Base-by-base conservation (phyloP, 768 basidiomycete genomes). In the Amanita jacksonii region DNA sequence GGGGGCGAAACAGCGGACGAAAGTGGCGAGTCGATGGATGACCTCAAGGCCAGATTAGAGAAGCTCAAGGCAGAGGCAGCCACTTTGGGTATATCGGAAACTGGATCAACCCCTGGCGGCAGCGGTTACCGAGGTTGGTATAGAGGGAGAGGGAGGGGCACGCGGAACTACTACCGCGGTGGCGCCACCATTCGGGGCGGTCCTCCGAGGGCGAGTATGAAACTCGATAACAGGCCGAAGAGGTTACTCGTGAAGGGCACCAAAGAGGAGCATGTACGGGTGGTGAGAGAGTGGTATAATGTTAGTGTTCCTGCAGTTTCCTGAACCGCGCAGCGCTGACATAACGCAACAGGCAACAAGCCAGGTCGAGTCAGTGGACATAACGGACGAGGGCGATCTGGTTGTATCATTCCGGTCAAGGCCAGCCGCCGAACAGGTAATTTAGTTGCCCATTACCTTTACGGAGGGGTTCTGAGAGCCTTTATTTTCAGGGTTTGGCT, bases 191-290 rank as follows among this genome's bases (percentile, higher is more conserved):
- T 73, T 50, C 76, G 86, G 35, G 85, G 86, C 45, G 52, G 52
- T 2, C 71, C 76, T 36, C 70, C 79, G 8, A 73, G 82, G 32
- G 66, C 70, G 8, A 89, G 80, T 54, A 85, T 94, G 83, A 85
- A 85, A 56, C 74, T 96, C 22, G 91, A 96, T 60, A 90, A 92
- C 55, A 77, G 91, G 13, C 85, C 91, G 8, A 85, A 80, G 65
- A 81, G 77, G 60, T 64, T 96, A 18, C 62, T 84, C 16, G 67
- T 96, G 22, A 82, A 86, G 55, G 85, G 82, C 28, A 76, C 75
- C 7, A 61, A 57, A 13, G 62, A 68, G 27, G 70, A 73, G 15
- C 66, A 67, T 23, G 49, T 77, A 24, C 77, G 81, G 49, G 70
- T 74, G 5, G 64, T 92, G 47, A 76, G 74, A 49, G 80, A 86